Conservation (phyloP, 1,139 yeast species). For the Suzukiozyma palmioleophila region DNA sequence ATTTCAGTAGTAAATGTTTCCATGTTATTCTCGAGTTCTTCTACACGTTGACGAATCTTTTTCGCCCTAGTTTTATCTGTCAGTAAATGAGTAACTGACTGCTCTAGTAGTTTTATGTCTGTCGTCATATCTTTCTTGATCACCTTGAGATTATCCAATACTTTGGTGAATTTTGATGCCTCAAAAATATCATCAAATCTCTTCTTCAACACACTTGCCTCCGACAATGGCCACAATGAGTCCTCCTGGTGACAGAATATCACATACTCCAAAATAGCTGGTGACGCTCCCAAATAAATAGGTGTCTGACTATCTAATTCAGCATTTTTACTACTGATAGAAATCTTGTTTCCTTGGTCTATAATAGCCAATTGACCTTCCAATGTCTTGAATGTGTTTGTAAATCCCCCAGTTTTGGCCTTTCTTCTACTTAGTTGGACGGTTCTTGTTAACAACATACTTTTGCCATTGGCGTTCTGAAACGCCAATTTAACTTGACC, state of each 20-base stretch:
- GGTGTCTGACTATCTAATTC: constrained; percentile 86
- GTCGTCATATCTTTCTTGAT: constrained; percentile 73
- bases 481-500: constrained; percentile 93
- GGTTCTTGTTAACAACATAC: constrained; percentile 83
- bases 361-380: constrained; percentile 82
- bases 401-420: constrained; percentile 21
- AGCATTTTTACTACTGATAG: constrained; percentile 77
- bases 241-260: constrained; percentile 98
- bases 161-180: constrained; percentile 89
- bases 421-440: constrained; percentile 69
- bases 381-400: constrained; percentile 78
- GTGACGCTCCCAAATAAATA: constrained; percentile 77
- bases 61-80: constrained; percentile 72
- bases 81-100: constrained; percentile 71
- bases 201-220: constrained; percentile 83
- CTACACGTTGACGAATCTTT: constrained; percentile 48
- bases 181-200: constrained; percentile 96
- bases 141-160: constrained; percentile 71
- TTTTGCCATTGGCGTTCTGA: constrained; percentile 64
- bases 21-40: constrained; percentile 40
- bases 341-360: constrained; percentile 60
- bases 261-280: constrained; percentile 85
- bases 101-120: constrained; percentile 72
- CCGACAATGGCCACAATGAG: constrained; percentile 93
- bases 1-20: constrained; percentile 48